Evolutionary conservation across 305 asterid species (phyloP).

Genomic region (Fraxinus albicans): DNA sequence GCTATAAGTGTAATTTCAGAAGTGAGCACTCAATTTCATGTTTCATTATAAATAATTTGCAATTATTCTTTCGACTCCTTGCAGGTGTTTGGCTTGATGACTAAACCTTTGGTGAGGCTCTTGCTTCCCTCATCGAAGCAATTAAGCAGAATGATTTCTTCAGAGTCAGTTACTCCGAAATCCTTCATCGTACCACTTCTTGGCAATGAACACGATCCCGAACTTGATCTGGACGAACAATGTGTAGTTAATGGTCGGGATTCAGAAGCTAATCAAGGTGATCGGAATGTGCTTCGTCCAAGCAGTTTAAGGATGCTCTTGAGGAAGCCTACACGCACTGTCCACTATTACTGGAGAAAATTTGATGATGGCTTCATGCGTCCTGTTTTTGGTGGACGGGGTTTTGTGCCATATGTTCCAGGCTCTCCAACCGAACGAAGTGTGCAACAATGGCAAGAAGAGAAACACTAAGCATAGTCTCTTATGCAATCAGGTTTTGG

Average conservation of each 20-base stretch:
- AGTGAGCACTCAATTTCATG: not conserved
- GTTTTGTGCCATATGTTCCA: constrained; percentile 56
- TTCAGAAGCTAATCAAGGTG: constrained; percentile 22
- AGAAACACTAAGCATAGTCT: constrained; percentile 18
- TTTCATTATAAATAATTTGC: not conserved
- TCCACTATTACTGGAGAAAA: constrained; percentile 68
- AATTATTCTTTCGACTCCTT: not conserved
- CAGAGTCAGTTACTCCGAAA: constrained; percentile 49
- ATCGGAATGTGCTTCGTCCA: constrained; percentile 31
- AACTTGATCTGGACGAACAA: constrained; percentile 28
- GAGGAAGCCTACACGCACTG: constrained; percentile 54
- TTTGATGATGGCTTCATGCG: constrained; percentile 65
- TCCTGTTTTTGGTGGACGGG: constrained; percentile 69
- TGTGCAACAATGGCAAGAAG: constrained; percentile 32
- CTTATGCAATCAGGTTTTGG: not conserved
- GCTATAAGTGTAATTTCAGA: not conserved
- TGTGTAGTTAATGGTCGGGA: constrained; percentile 19
- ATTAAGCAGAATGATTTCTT: constrained; percentile 30
- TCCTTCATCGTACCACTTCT: constrained; percentile 59
- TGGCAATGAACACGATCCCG: constrained; percentile 43
- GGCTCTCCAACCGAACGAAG: constrained; percentile 58
- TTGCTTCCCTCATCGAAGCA: constrained; percentile 56
- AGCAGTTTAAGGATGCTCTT: constrained; percentile 49
- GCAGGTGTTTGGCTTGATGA: constrained; percentile 64
- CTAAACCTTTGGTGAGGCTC: constrained; percentile 69